Conservation (phyloP, 78 protist genomes). For the Planoprotostelium fungivorum region DNA sequence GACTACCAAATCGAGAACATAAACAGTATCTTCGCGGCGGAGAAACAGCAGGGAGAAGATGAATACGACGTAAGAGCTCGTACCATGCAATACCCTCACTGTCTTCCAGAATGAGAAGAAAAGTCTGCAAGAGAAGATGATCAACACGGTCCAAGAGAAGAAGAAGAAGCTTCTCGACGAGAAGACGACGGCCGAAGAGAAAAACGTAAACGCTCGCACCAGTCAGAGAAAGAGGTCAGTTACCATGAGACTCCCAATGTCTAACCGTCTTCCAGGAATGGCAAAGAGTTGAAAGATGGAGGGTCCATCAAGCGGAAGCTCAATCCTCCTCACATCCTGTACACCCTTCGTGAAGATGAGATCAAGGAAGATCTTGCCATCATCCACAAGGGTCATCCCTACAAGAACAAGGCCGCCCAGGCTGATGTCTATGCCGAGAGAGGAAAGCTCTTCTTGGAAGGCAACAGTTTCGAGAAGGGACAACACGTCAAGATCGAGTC, state of each 20-base stretch:
- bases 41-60: conserved; percentile 36
- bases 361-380: conserved; percentile 29
- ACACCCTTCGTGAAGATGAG: conserved; percentile 33
- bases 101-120: conserved; percentile 14
- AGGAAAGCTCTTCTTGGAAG: background rate
- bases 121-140: conserved; percentile 33
- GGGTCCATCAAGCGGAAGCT: conserved; percentile 20
- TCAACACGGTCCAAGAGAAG: conserved; percentile 14
- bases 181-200: background rate
- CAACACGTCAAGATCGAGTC: background rate
- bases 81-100: background rate
- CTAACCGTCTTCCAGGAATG: conserved; percentile 20
- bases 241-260: background rate
- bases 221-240: conserved; percentile 16
- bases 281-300: conserved; percentile 42
- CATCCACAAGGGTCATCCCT: conserved; percentile 5
- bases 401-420: background rate
- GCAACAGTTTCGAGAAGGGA: background rate
- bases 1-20: conserved; percentile 43
- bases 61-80: conserved; percentile 21
- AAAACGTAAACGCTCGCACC: background rate
- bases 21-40: conserved; percentile 39
- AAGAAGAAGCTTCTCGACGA: conserved; percentile 48
- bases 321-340: conserved; percentile 22
- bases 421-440: background rate